Base-by-base conservation (phyloP, 176 grass and related monocot genomes). In the Avena insularis region DNA sequence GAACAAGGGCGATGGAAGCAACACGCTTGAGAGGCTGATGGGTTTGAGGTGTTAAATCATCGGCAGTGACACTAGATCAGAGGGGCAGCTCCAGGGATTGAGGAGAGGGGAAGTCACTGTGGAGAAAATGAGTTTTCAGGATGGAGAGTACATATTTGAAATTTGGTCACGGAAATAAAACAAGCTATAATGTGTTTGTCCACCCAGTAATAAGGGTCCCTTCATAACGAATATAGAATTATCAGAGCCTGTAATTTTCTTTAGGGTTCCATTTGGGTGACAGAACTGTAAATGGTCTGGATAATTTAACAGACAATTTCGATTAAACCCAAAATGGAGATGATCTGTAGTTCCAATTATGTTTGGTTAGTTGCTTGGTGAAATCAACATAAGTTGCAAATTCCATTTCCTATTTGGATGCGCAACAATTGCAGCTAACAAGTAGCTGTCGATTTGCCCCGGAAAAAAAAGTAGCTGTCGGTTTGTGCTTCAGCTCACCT, bases 171-270 rank as follows among this genome's bases (percentile, higher is more conserved):
- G 7, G 33, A 15, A 35, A 69, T 33, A 69, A 69, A 69, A 69
- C 66, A 40, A 36, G 38, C 66, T 38, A 69, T 69, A 38, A 67
- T 67, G 64, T 67, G 64, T 16, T 16, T 67, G 64, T 67, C 29
- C 64, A 5, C 14, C 64, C 29, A 67, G 13, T 35, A 6, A 36
- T 33, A 67, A 67, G 12, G 29, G 64, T 67, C 29, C 35, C 29
- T 67, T 67, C 16, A 67, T 35, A 67, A 36, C 64, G 15, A 43
- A 20, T 19, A 40, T 2, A 43, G 36, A 10, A 69, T 40, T 57
- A 14, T 38, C 15, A 71, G 38, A 71, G 36, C 11, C 3, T 71
- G 68, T 43, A 71, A 71, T 45, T 45, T 45, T 67, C 40, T 1
- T 72, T 21, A 47, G 40, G 69, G 40, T 1, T 72, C 69, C 40